Evolutionary conservation across 106 monocot species (phyloP).

Genomic region (Platanthera zijinensis): DNA sequence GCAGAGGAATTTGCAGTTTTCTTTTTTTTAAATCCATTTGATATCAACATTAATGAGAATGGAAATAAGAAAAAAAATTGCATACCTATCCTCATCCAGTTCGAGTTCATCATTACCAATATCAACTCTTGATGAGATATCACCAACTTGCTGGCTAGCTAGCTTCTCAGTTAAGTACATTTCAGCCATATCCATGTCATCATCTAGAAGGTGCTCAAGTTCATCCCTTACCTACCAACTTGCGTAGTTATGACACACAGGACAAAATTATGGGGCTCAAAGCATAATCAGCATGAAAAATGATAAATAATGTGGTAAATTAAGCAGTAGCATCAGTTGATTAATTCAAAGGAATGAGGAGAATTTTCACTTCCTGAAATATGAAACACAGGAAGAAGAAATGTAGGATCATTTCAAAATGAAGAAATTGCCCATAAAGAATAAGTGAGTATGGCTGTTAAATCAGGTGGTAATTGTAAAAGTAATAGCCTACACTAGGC

Average conservation of each 20-base stretch:
- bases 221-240: slow-evolving; percentile 77
- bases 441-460: background rate
- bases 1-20: background rate
- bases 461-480: background rate
- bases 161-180: slow-evolving; percentile 91
- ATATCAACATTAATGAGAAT: background rate
- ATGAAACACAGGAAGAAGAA: background rate
- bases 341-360: background rate
- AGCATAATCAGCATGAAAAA: background rate
- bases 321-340: background rate
- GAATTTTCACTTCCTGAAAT: background rate
- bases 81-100: slow-evolving; percentile 19
- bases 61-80: background rate
- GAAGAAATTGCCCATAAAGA: background rate
- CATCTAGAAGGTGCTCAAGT: slow-evolving; percentile 85
- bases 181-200: slow-evolving; percentile 98
- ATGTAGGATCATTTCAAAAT: background rate
- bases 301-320: background rate
- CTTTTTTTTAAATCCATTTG: background rate
- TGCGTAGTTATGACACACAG: background rate
- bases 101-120: slow-evolving; percentile 16
- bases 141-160: slow-evolving; percentile 15
- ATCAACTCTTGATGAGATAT: slow-evolving; percentile 21
- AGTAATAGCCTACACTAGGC: background rate
- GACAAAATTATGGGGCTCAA: background rate